Conservation (phyloP, 2,329 filamentous ascomycete genomes). For the Talaromyces funiculosus region DNA sequence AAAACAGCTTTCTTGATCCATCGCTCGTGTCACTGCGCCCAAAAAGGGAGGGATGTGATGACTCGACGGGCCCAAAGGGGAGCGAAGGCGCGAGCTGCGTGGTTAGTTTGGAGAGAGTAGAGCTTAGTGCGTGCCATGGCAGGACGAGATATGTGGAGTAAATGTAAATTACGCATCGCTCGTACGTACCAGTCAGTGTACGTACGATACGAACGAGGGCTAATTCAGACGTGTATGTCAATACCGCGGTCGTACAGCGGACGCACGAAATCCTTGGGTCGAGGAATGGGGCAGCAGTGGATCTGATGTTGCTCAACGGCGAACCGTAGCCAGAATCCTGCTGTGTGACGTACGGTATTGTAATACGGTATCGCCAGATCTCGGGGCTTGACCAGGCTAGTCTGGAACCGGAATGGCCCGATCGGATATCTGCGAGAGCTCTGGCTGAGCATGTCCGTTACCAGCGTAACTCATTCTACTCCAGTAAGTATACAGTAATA, state of each 20-base stretch:
- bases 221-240: not conserved
- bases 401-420: not conserved
- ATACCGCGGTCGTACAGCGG: not conserved
- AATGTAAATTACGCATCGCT: not conserved
- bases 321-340: constrained; percentile 1
- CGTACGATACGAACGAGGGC: too few species aligned
- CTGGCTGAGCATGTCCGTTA: not conserved
- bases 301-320: constrained; percentile 5
- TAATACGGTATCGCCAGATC: constrained; percentile 9
- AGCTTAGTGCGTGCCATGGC: not conserved
- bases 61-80: constrained; percentile 2
- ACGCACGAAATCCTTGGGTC: not conserved
- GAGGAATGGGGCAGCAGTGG: not conserved
- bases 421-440: not conserved
- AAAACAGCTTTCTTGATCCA: not conserved
- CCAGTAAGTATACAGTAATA: too few species aligned
- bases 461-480: not conserved
- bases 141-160: not conserved
- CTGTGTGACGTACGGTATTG: too few species aligned
- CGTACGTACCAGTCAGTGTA: too few species aligned
- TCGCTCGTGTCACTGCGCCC: not conserved
- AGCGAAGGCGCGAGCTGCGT: constrained; percentile 3
- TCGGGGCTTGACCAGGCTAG: not conserved
- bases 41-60: not conserved
- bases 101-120: not conserved